These are phyloP conservation scores for Achaetomiella virescens DNA, from an alignment of 495 filamentous ascomycete species.

Conservation along the genomic window DNA sequence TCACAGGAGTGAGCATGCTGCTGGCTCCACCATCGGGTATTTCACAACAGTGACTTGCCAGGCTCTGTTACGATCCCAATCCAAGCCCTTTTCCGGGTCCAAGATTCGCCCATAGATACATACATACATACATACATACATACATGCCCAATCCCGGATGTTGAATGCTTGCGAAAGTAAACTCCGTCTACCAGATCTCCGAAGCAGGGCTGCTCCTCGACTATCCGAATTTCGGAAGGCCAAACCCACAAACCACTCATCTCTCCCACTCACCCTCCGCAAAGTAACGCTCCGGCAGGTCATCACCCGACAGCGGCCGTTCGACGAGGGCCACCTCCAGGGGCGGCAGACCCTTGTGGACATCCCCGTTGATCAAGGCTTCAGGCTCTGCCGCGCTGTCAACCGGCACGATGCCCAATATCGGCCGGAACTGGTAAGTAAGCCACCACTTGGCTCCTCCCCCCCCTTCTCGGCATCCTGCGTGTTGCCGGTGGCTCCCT, in stretches of 20 bases:
- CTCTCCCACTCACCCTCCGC: slow-evolving; percentile 53
- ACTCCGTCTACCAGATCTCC: not conserved
- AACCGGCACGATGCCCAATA: slow-evolving; percentile 80
- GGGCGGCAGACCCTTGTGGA: slow-evolving; percentile 14
- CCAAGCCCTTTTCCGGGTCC: not conserved
- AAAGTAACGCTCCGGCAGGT: slow-evolving; percentile 67
- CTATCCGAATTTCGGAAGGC: not conserved
- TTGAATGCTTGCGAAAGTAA: not conserved
- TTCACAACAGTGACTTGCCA: not conserved
- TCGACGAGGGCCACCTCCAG: slow-evolving; percentile 85
- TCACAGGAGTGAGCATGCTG: too few relatives aligned
- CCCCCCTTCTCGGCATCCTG: slow-evolving; percentile 19
- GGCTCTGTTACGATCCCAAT: not conserved
- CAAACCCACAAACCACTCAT: not conserved
- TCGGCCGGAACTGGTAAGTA: slow-evolving; percentile 84
- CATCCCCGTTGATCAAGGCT: slow-evolving; percentile 18
- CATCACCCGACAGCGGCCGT: slow-evolving; percentile 77
- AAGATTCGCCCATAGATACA: not conserved
- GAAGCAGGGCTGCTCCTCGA: not conserved
- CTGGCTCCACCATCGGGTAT: too few relatives aligned
- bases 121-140: not conserved
- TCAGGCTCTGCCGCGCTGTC: slow-evolving; percentile 28
- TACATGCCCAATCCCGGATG: not conserved
- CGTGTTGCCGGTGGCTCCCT: slow-evolving; percentile 19
- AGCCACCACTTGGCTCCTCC: slow-evolving; percentile 55